Conservation (phyloP, 2,329 filamentous ascomycete species). For the Botrytis cinerea region DNA sequence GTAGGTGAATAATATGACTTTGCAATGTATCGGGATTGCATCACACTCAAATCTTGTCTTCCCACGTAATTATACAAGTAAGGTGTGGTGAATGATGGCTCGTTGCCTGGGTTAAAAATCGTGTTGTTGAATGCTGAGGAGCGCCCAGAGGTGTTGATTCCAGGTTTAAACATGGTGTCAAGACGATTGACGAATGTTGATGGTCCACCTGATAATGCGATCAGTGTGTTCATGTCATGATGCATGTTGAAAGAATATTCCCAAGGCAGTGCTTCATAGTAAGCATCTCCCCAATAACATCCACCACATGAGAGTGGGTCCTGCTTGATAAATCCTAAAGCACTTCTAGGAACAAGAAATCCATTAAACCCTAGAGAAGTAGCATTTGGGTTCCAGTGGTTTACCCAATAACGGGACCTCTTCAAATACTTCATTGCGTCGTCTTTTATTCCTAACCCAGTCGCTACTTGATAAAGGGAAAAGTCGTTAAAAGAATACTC, state of each 20-base stretch:
- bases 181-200: slow-evolving; percentile 51
- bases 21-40: slow-evolving; percentile 59
- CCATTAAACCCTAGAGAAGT: slow-evolving; percentile 61
- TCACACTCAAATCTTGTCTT: slow-evolving; percentile 62
- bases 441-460: slow-evolving; percentile 58
- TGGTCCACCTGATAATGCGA: slow-evolving; percentile 50
- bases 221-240: slow-evolving; percentile 55
- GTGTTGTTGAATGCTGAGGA: slow-evolving; percentile 21
- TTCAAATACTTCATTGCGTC: slow-evolving; percentile 61
- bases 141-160: slow-evolving; percentile 41
- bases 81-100: slow-evolving; percentile 57
- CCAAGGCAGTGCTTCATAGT: slow-evolving; percentile 55
- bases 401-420: slow-evolving; percentile 69
- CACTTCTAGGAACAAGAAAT: slow-evolving; percentile 63
- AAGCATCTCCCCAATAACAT: slow-evolving; percentile 56
- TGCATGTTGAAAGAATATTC: slow-evolving; percentile 59
- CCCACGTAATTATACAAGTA: slow-evolving; percentile 70
- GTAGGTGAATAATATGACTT: slow-evolving; percentile 60
- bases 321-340: slow-evolving; percentile 50
- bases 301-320: slow-evolving; percentile 52
- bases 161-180: slow-evolving; percentile 52
- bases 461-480: slow-evolving; percentile 63
- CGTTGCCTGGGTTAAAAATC: slow-evolving; percentile 58
- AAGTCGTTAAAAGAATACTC: slow-evolving; percentile 74
- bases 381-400: slow-evolving; percentile 66